phyloP scores from a whole-genome alignment of 805 yeast genomes.

The Torulaspora indica region DNA sequence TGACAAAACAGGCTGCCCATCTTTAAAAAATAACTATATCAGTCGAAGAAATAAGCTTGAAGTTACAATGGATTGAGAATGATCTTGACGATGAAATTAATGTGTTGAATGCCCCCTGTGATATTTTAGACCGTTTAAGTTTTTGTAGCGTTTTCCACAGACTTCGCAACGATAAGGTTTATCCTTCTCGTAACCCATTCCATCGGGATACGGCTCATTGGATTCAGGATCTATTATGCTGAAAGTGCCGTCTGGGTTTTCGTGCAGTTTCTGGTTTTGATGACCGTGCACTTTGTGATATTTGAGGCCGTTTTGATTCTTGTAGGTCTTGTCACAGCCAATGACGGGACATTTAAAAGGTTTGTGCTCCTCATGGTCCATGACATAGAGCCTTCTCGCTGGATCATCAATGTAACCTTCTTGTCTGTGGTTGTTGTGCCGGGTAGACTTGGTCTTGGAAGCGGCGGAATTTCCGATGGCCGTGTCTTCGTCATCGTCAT shows the following conservation, averaged over 20 bases:
- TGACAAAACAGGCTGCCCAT: conserved; percentile 1
- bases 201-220: conserved; percentile 86
- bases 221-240: conserved; percentile 88
- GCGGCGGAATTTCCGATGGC: conserved; percentile 16
- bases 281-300: conserved; percentile 96
- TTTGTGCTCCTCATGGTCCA: conserved; percentile 86
- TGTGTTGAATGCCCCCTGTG: conserved; percentile 99
- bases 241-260: conserved; percentile 88
- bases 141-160: conserved; percentile 95
- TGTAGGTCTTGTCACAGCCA: conserved; percentile 96
- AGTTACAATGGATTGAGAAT: conserved; percentile 2
- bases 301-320: conserved; percentile 94
- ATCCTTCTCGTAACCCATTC: conserved; percentile 92
- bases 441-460: conserved; percentile 15
- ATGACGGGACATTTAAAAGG: conserved; percentile 97
- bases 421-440: conserved; percentile 16
- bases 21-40: conserved; percentile 1
- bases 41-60: conserved; percentile 2
- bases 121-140: conserved; percentile 90
- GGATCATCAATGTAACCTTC: conserved; percentile 93
- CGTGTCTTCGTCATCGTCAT: conserved; percentile 29
- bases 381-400: conserved; percentile 86
- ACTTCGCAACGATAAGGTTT: conserved; percentile 98
- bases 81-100: conserved; percentile 34
- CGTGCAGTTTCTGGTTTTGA: conserved; percentile 87